These are phyloP conservation scores for Avena eriantha DNA, from an alignment of 176 grass and related monocot genomes.

Conservation along the genomic window DNA sequence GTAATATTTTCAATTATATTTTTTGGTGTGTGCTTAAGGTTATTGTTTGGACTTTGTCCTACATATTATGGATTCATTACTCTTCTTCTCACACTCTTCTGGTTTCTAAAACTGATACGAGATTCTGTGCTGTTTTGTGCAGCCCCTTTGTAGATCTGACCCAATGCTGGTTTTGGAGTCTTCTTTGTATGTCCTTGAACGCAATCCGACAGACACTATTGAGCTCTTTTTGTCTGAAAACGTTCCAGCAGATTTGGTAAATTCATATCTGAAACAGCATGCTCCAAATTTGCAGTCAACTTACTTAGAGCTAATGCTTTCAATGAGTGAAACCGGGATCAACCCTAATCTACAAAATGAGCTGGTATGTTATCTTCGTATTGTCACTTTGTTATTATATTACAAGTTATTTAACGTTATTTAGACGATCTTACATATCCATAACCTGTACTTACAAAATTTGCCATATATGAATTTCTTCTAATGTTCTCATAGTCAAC, in stretches of 20 bases:
- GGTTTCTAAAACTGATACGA: conserved; percentile 40
- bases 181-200: conserved; percentile 87
- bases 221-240: conserved; percentile 99
- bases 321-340: conserved; percentile 88
- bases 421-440: conserved; percentile 39
- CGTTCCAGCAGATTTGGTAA: conserved; percentile 96
- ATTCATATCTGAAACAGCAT: conserved; percentile 99
- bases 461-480: conserved; percentile 20
- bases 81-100: conserved; percentile 37
- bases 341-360: conserved; percentile 98
- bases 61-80: conserved; percentile 5
- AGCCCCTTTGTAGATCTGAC: conserved; percentile 96
- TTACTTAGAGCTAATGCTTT: conserved; percentile 98
- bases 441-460: conserved; percentile 36
- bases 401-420: conserved; percentile 31
- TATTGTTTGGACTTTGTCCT: conserved; percentile 29
- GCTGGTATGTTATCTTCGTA: conserved; percentile 60
- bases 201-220: conserved; percentile 87
- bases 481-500: conserved; percentile 32
- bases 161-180: conserved; percentile 98
- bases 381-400: conserved; percentile 29
- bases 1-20: conserved; percentile 37
- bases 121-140: conserved; percentile 53
- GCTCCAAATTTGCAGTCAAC: conserved; percentile 94
- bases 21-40: conserved; percentile 24